A percentile compares a stretch with the other conserved stretches of the same genome.
phyloP scores from a whole-genome alignment of 2,329 filamentous ascomycete genomes.

The Epichloe bromicola region DNA sequence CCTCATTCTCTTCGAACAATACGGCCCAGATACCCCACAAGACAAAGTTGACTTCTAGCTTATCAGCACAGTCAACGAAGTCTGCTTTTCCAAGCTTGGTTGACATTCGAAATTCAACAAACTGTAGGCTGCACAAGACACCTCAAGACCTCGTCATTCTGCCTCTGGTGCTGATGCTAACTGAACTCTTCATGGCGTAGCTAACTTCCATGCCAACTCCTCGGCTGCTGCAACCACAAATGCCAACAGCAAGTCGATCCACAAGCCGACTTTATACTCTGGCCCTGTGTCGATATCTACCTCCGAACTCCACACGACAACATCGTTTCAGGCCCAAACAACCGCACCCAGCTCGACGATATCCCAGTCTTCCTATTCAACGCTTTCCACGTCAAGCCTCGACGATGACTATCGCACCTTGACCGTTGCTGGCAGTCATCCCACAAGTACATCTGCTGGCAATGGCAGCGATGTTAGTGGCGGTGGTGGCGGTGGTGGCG shows the following conservation, averaged over 20 bases:
- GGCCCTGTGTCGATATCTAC: not conserved
- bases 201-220: constrained; percentile 4
- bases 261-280: not conserved
- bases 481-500: not conserved
- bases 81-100: constrained; percentile 7
- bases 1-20: constrained; percentile 6
- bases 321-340: not conserved
- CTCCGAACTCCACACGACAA: not conserved
- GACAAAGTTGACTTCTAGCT: constrained; percentile 6
- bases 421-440: not conserved
- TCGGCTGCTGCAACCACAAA: not conserved
- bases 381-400: not conserved
- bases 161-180: not conserved
- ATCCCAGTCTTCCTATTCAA: not conserved
- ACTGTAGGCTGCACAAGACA: constrained; percentile 8
- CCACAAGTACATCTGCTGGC: not conserved
- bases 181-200: not conserved
- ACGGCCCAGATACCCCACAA: not conserved
- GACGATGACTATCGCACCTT: not conserved
- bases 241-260: constrained; percentile 1
- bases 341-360: not conserved
- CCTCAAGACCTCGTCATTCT: not conserved
- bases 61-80: constrained; percentile 7
- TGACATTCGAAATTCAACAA: constrained; percentile 13
- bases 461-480: not conserved